Conservation (phyloP, 2,329 filamentous ascomycete genomes). For the Fusarium subtropicale region DNA sequence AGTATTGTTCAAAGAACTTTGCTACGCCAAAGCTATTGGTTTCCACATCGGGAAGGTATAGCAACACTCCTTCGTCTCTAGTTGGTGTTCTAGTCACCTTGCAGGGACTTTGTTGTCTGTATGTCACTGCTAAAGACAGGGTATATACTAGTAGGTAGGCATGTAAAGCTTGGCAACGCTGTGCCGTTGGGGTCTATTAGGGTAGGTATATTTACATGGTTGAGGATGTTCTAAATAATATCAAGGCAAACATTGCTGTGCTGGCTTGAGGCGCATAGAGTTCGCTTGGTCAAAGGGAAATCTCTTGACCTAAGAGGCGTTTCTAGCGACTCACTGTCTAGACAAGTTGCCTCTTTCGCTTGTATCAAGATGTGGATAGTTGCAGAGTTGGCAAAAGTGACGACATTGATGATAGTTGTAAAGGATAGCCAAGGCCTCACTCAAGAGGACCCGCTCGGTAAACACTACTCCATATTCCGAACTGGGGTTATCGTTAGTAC, state of each 20-base stretch:
- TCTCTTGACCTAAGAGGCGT: background rate
- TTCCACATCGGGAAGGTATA: conserved; percentile 35
- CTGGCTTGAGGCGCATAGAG: background rate
- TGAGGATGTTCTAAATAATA: background rate
- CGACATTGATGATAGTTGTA: conserved; percentile 26
- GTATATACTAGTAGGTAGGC: background rate
- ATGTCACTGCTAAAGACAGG: conserved; percentile 17
- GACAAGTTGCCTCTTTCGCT: conserved; percentile 16
- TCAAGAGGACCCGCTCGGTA: conserved; percentile 23
- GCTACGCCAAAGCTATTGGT: background rate
- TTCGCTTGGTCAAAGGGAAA: background rate
- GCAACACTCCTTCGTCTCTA: conserved; percentile 1
- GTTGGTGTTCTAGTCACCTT: conserved; percentile 3
- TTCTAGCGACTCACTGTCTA: background rate
- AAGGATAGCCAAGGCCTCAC: conserved; percentile 8
- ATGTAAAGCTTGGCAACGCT: conserved; percentile 15
- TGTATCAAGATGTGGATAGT: conserved; percentile 4
- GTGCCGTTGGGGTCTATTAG: background rate
- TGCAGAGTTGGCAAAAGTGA: conserved; percentile 27
- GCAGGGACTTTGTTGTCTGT: background rate
- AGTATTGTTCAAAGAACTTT: conserved; percentile 3
- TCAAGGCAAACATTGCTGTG: background rate
- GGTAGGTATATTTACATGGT: background rate
- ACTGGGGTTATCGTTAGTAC: conserved; percentile 11
- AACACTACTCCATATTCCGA: conserved; percentile 32